These are phyloP conservation scores for Glycine tomentella DNA, from an alignment of 306 rosid genomes.

Conservation along the genomic window DNA sequence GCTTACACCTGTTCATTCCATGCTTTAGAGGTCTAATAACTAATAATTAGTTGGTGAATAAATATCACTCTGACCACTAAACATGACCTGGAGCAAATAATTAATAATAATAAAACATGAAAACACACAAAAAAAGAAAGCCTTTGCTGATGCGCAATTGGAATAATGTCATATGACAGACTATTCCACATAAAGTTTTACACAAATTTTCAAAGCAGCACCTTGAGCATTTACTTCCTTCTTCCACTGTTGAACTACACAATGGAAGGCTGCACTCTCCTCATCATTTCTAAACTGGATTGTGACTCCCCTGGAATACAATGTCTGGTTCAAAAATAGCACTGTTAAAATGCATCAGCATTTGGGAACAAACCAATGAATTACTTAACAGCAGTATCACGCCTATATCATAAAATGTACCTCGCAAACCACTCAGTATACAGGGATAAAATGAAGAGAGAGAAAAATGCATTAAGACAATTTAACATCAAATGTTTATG, in stretches of 20 bases:
- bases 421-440: background rate
- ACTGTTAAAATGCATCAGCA: constrained; percentile 40
- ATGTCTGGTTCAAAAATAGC: constrained; percentile 61
- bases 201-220: constrained; percentile 49
- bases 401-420: background rate
- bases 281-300: constrained; percentile 77
- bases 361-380: constrained; percentile 20
- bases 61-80: constrained; percentile 3
- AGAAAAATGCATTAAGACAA: constrained; percentile 1
- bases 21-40: background rate
- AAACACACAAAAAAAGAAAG: background rate
- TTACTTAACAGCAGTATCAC: background rate
- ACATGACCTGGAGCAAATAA: constrained; percentile 12
- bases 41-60: background rate
- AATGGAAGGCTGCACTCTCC: constrained; percentile 75
- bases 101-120: background rate
- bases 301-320: constrained; percentile 68
- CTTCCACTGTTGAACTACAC: constrained; percentile 77
- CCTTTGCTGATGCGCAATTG: background rate
- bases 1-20: constrained; percentile 4
- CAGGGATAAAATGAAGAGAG: background rate
- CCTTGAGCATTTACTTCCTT: constrained; percentile 70
- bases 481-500: background rate
- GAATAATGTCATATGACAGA: background rate
- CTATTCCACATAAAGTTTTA: background rate